Conservation (phyloP, 2,329 filamentous ascomycete species). For the Cladobotryum protrusum region DNA sequence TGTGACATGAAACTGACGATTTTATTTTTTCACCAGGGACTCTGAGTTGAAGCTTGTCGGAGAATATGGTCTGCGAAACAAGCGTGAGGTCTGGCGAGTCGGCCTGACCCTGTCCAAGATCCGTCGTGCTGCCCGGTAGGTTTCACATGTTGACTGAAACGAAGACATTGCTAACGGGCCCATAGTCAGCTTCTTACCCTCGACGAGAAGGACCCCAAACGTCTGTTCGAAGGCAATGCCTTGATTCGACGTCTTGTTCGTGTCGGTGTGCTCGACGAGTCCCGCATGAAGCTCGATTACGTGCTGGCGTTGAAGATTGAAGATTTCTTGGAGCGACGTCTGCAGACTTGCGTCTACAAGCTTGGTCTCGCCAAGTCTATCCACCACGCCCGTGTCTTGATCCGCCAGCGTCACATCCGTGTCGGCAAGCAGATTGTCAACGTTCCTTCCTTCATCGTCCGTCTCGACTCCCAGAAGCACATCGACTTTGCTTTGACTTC, state of each 20-base stretch:
- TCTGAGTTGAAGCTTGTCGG: slow-evolving; percentile 99
- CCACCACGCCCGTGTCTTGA: slow-evolving; percentile 99
- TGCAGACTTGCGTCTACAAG: slow-evolving; percentile 99
- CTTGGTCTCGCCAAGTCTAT: slow-evolving; percentile 99
- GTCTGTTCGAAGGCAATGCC: slow-evolving; percentile 99
- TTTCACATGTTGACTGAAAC: slow-evolving; percentile 1
- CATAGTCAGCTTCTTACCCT: slow-evolving; percentile 96
- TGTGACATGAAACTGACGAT: slow-evolving; percentile 66
- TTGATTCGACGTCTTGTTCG: slow-evolving; percentile 99
- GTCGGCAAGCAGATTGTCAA: slow-evolving; percentile 99
- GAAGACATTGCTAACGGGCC: too few species aligned
- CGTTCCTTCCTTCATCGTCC: slow-evolving; percentile 98
- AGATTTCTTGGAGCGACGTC: slow-evolving; percentile 99
- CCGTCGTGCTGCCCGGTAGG: slow-evolving; percentile 98
- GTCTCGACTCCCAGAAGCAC: slow-evolving; percentile 99
- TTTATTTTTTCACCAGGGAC: slow-evolving; percentile 63
- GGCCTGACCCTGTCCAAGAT: slow-evolving; percentile 99
- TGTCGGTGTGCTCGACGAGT: slow-evolving; percentile 99
- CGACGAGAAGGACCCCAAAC: slow-evolving; percentile 99
- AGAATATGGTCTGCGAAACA: slow-evolving; percentile 99
- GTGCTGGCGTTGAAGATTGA: slow-evolving; percentile 98
- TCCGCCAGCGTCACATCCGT: slow-evolving; percentile 99
- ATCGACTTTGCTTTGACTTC: slow-evolving; percentile 98
- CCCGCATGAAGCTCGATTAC: slow-evolving; percentile 99
- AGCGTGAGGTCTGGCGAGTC: slow-evolving; percentile 99